Base-by-base conservation (phyloP, 345 rosid genomes). In the Euphorbia tirucalli region DNA sequence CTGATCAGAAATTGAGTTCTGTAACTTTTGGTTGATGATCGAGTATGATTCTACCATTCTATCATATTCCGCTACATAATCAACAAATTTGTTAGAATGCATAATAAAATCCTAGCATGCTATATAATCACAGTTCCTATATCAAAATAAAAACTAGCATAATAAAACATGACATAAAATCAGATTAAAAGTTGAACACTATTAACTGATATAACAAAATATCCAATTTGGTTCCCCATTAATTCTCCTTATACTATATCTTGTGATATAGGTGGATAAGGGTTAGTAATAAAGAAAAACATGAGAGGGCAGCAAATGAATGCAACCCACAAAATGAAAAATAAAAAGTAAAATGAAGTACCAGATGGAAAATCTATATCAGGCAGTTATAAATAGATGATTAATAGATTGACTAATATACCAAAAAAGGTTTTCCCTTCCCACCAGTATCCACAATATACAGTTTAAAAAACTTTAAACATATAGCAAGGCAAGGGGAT, bases 11-110 rank as follows among this genome's bases (percentile, higher is more conserved):
- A 79, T 71, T 58, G 88, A 89, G 52, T 83, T 85, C 85, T 88
- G 96, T 76, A 95, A 83, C 68, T 88, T 95, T 71, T 88, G 89
- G 74, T 83, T 88, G 70, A 95, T 86, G 48, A 83, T 41, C 65
- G 92, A 79, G 79, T 92, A 89, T 16, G 97, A 91, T 71, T 90
- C 97, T 69, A 72, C 86, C 91, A 90, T 88, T 80, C 89, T 86
- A 71, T 92, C 97, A 84, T 95, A 87, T 71, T 95, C 97, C 75
- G 83, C 99, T 95, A 88, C 84, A 77, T 5, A 80, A 77, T 75
- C 5, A 73, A 18, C 67, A 67, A 69, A 27, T n/a, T 8, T 15
- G 31, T 50, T 59, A 75, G 27, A 43, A 44, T 30, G 15, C 7
- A 56, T 59, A 18, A 24, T 18, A 39, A 7, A 21, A 5, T 11